These are phyloP conservation scores for Anthracocystis setariae DNA, from an alignment of 1,284 basidiomycete genomes.

Conservation along the genomic window DNA sequence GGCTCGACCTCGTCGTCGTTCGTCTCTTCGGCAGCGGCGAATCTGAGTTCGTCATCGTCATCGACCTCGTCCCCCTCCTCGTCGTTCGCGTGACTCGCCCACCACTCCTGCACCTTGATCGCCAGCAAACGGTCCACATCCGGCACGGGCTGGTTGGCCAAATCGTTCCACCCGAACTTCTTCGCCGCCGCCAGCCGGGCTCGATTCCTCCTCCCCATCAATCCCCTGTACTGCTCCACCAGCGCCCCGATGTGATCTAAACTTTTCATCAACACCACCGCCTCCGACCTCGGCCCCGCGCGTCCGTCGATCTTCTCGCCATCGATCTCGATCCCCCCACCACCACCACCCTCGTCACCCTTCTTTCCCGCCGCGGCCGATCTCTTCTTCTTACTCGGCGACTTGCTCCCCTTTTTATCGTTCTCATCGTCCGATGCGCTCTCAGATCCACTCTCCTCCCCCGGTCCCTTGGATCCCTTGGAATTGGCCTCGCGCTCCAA, in stretches of 20 bases:
- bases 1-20: constrained; percentile 1
- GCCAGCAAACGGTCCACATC: constrained; percentile 29
- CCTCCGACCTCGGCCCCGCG: constrained; percentile 52
- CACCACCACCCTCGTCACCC: constrained; percentile 13
- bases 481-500: constrained; percentile 44
- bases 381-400: constrained; percentile 22
- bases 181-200: constrained; percentile 39
- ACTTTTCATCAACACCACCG: constrained; percentile 52
- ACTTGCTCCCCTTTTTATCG: constrained; percentile 7
- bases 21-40: constrained; percentile 4
- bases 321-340: constrained; percentile 44
- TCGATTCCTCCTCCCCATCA: constrained; percentile 42
- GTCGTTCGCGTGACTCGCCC: constrained; percentile 13
- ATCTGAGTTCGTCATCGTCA: not conserved
- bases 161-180: constrained; percentile 19
- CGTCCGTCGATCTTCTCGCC: constrained; percentile 55
- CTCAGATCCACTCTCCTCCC: constrained; percentile 10
- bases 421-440: constrained; percentile 15
- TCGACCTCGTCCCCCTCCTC: constrained; percentile 11
- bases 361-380: constrained; percentile 2
- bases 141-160: constrained; percentile 23
- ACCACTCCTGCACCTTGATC: constrained; percentile 41
- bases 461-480: constrained; percentile 11
- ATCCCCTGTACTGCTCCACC: constrained; percentile 32
- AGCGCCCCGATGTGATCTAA: constrained; percentile 40